Percentiles rank a stretch among this genome's conserved stretches.
Conservation (phyloP, 306 rosid genomes). For the Castanea sativa region DNA sequence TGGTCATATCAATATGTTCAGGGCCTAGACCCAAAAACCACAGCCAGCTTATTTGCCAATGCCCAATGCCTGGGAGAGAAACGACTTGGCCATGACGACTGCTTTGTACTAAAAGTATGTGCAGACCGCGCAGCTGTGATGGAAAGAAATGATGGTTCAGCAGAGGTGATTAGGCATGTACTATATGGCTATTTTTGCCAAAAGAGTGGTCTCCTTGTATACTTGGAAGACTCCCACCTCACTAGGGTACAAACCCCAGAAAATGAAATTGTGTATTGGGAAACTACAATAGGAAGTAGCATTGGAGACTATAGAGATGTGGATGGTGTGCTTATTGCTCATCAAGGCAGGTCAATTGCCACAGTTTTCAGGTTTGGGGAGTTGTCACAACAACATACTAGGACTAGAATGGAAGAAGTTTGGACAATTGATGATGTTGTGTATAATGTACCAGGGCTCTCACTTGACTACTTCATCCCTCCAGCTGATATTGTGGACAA, state of each 20-base stretch:
- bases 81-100: slow-evolving; percentile 68
- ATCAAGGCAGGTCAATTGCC: slow-evolving; percentile 86
- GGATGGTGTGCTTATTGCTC: slow-evolving; percentile 76
- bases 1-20: not conserved
- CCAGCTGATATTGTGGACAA: slow-evolving; percentile 73
- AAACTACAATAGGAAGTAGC: slow-evolving; percentile 93
- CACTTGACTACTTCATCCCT: slow-evolving; percentile 83
- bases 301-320: slow-evolving; percentile 78
- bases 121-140: slow-evolving; percentile 83
- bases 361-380: slow-evolving; percentile 84
- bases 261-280: slow-evolving; percentile 76
- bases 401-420: slow-evolving; percentile 86
- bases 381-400: slow-evolving; percentile 68
- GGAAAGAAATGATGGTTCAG: slow-evolving; percentile 85
- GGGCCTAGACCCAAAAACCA: slow-evolving; percentile 94
- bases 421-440: slow-evolving; percentile 95
- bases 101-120: slow-evolving; percentile 75
- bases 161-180: slow-evolving; percentile 88
- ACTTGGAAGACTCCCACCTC: slow-evolving; percentile 90
- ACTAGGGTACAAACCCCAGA: slow-evolving; percentile 69
- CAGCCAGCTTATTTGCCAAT: slow-evolving; percentile 83
- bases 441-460: slow-evolving; percentile 88
- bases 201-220: slow-evolving; percentile 85
- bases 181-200: slow-evolving; percentile 90
- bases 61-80: slow-evolving; percentile 93